Conservation (phyloP, 2,329 filamentous ascomycete species). For the Claviceps quebecensis region DNA sequence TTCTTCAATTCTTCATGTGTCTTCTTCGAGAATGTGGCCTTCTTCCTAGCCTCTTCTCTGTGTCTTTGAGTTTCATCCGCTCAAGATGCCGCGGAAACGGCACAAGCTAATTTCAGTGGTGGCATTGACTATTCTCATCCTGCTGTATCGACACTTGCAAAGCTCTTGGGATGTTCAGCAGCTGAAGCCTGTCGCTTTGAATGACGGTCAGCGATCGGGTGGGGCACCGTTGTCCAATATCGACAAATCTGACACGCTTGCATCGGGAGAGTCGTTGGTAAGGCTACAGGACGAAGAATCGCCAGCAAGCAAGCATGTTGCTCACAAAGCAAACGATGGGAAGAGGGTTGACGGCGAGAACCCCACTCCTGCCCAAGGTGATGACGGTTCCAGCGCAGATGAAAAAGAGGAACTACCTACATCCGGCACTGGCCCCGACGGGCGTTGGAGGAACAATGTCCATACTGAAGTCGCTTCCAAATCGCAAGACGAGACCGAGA, state of each 20-base stretch:
- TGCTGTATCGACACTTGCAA: constrained; percentile 35
- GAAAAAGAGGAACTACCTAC: background rate
- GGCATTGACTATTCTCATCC: constrained; percentile 39
- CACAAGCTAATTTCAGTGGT: constrained; percentile 47
- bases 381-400: background rate
- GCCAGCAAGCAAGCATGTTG: no score
- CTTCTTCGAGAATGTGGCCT: background rate
- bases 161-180: constrained; percentile 23
- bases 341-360: background rate
- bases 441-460: background rate
- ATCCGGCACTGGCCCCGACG: background rate
- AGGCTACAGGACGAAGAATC: background rate
- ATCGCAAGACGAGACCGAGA: background rate
- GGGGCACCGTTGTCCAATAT: background rate
- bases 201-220: constrained; percentile 1
- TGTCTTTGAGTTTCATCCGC: background rate
- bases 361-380: background rate
- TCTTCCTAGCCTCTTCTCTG: background rate
- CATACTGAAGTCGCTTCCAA: background rate
- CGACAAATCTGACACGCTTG: background rate
- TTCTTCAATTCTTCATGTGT: background rate
- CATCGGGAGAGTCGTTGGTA: background rate
- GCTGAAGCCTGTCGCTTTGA: background rate
- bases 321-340: no score
- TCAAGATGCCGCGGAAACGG: constrained; percentile 43